Evolutionary conservation across 2,329 filamentous ascomycete species (phyloP), one percentile per base, ranked within the genome.

Genomic region (Diaporthe citri): DNA sequence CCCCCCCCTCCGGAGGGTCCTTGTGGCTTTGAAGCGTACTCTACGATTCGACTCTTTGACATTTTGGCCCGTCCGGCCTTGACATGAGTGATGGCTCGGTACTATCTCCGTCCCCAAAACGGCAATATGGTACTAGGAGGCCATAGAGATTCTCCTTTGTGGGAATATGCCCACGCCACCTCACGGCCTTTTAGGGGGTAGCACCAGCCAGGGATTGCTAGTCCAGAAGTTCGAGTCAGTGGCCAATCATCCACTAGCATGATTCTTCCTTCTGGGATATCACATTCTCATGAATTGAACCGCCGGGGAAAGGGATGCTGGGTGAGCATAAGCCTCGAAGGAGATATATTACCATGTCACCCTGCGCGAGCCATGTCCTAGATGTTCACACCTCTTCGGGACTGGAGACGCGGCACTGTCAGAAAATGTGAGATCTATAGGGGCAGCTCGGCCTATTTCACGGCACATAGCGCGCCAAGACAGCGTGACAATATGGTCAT

Each of bases 101-200:
- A 20, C 25, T 46, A 31, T 25, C 60, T 64, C 60, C 60, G 60
- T 64, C 17, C 60, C 60, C 28, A 64, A 64, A 64, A 64, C 41
- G 60, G 60, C 25, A 64, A 64, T n/a, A 64, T 64, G 41, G 20
- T 13, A 34, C 60, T 64, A 39, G 39, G 25, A 28, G 41, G 41
- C 60, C 43, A 15, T 31, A 41, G 25, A 34, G 60, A 64, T 64
- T 64, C 60, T 64, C 60, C 60, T 46, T 48, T 48, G 60, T 64
- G 41, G 59, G 39, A 64, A 64, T 64, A 39, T 64, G 59, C 59
- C 55, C 56, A 59, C 31, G 55, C 56, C 56, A 39, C 4, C 3
- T 39, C 17, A 46, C 59, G 39, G 39, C 25, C 39, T 64, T 46
- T 43, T 46, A 62, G 36, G 39, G 39, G 59, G 39, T 43, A 64